These are phyloP conservation scores for Neohortaea acidophila DNA, from an alignment of 495 filamentous ascomycete genomes.

Conservation along the genomic window DNA sequence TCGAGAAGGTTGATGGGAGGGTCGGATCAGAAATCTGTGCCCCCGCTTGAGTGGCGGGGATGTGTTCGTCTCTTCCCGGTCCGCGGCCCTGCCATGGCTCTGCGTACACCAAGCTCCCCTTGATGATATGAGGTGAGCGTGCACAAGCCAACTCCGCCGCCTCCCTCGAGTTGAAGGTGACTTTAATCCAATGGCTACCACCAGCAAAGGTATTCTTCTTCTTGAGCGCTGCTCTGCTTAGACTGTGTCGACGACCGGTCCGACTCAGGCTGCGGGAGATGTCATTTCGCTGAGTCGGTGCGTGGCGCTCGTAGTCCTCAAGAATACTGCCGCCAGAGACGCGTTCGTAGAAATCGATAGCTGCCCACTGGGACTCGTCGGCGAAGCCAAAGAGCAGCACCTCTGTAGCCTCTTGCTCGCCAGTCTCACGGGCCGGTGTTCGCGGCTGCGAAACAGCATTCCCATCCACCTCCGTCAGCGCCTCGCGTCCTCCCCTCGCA, in stretches of 20 bases:
- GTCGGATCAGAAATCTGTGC: conserved; percentile 11
- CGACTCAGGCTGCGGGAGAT: conserved; percentile 11
- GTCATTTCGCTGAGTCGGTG: conserved; percentile 49
- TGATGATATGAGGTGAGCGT: conserved; percentile 59
- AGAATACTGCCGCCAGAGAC: conserved; percentile 59
- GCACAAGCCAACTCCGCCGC: conserved; percentile 64
- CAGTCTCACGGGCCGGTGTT: conserved; percentile 1
- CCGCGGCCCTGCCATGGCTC: conserved; percentile 60
- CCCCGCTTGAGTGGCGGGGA: conserved; percentile 27
- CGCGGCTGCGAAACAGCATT: conserved; percentile 22
- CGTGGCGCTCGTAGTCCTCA: conserved; percentile 72
- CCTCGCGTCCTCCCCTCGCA: conserved; percentile 4
- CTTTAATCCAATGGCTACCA: conserved; percentile 80
- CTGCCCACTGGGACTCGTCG: conserved; percentile 60
- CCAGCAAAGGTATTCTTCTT: conserved; percentile 63
- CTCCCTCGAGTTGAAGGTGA: conserved; percentile 72
- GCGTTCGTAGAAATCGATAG: conserved; percentile 69
- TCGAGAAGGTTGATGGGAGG: conserved; percentile 12
- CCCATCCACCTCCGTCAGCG: conserved; percentile 14
- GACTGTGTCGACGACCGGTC: conserved; percentile 34
- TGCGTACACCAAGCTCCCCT: conserved; percentile 61
- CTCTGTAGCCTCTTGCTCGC: conserved; percentile 51
- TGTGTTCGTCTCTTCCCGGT: conserved; percentile 47
- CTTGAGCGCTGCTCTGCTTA: conserved; percentile 53
- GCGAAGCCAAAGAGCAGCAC: conserved; percentile 74